These are phyloP conservation scores for Gaultheria prostrata DNA, from an alignment of 148 eudicot genomes.

Conservation along the genomic window DNA sequence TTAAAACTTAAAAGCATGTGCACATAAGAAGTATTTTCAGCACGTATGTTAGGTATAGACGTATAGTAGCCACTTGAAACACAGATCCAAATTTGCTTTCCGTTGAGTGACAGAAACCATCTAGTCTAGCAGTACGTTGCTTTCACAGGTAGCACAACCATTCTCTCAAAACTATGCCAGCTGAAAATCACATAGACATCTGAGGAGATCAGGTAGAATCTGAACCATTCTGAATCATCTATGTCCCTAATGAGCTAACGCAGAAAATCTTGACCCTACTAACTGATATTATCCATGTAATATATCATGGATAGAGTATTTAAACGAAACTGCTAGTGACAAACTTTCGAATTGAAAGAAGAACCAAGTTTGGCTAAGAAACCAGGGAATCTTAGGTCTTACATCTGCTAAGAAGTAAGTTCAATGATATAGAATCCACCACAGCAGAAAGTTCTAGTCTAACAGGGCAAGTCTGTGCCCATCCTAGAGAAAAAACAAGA, in stretches of 20 bases:
- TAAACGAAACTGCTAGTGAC: neutral
- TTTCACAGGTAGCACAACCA: neutral
- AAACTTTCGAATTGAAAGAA: neutral
- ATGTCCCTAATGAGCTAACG: neutral
- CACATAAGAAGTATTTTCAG: neutral
- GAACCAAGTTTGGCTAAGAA: neutral
- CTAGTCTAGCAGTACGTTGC: neutral
- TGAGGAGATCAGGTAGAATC: neutral
- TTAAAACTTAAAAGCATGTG: neutral
- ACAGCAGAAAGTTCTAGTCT: neutral
- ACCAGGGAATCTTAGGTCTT: neutral
- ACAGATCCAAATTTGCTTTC: neutral
- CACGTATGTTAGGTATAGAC: neutral
- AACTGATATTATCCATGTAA: neutral
- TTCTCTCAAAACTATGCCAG: neutral
- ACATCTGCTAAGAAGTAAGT: neutral
- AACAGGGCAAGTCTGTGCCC: neutral
- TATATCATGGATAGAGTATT: neutral
- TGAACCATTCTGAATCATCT: conserved; percentile 2
- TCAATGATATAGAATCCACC: neutral
- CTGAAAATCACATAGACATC: neutral
- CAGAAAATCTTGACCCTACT: too few relatives aligned
- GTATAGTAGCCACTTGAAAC: neutral
- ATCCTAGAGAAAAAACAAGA: neutral
- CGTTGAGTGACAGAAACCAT: neutral